phyloP scores from a whole-genome alignment of 1,284 basidiomycete species.

The Microbotryum lychnidis-dioicae region DNA sequence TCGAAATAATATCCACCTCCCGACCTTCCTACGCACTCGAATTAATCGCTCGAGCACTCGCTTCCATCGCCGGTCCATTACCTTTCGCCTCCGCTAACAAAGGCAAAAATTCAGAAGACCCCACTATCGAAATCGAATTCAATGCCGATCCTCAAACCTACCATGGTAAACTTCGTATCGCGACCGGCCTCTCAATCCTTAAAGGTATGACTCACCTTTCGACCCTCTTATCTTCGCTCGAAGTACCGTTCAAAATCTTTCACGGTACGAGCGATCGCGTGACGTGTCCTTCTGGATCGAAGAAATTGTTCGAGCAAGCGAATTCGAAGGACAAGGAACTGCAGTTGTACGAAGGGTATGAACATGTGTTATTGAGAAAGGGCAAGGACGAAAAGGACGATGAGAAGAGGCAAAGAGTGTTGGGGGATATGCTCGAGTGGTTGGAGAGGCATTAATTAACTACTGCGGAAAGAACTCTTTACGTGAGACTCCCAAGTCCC shows the following conservation, averaged over 20 bases:
- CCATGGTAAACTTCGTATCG: slow-evolving; percentile 34
- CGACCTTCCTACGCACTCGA: slow-evolving; percentile 29
- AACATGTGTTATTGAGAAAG: slow-evolving; percentile 33
- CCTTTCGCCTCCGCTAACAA: slow-evolving; percentile 32
- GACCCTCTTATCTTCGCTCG: slow-evolving; percentile 20
- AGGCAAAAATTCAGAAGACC: slow-evolving; percentile 30
- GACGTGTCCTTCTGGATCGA: slow-evolving; percentile 20
- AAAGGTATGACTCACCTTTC: slow-evolving; percentile 22
- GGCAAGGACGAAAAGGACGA: slow-evolving; percentile 35
- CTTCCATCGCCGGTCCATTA: slow-evolving; percentile 25
- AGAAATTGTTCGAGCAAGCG: slow-evolving; percentile 10
- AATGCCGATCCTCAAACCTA: slow-evolving; percentile 33
- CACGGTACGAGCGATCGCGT: slow-evolving; percentile 35
- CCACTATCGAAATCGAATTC: slow-evolving; percentile 19
- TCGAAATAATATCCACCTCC: slow-evolving; percentile 28
- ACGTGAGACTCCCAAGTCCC: too few species aligned
- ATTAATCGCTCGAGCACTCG: slow-evolving; percentile 23
- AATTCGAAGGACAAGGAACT: slow-evolving; percentile 22
- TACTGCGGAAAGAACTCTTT: too few species aligned
- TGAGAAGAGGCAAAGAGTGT: slow-evolving; percentile 26
- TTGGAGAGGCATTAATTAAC: slow-evolving; percentile 25
- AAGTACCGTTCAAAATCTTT: slow-evolving; percentile 33
- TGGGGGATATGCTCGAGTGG: slow-evolving; percentile 34
- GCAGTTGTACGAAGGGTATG: slow-evolving; percentile 25
- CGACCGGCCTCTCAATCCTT: slow-evolving; percentile 35